These are phyloP conservation scores for Agapanthus africanus DNA, from an alignment of 106 monocot genomes.

Conservation along the genomic window DNA sequence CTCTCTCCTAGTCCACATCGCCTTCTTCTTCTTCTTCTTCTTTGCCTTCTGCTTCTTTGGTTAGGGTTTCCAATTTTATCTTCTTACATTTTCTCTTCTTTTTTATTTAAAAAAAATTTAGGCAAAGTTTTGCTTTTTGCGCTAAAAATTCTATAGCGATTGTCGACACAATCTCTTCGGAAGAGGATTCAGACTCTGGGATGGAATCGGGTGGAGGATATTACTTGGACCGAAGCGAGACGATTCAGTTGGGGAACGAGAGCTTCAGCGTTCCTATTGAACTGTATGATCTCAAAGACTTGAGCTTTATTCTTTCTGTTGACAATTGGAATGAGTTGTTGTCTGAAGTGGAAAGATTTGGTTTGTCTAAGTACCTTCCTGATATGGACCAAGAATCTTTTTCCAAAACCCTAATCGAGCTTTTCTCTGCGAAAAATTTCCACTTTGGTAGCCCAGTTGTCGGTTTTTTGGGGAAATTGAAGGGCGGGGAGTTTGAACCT, in stretches of 20 bases:
- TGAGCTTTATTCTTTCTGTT: slow-evolving; percentile 2
- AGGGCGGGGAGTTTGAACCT: slow-evolving; percentile 57
- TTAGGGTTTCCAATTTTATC: slow-evolving; percentile 5
- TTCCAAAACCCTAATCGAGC: slow-evolving; percentile 45
- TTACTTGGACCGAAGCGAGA: slow-evolving; percentile 41
- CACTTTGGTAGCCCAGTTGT: slow-evolving; percentile 54
- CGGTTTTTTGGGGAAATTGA: slow-evolving; percentile 17
- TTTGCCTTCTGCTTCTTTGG: no score
- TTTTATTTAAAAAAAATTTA: background rate
- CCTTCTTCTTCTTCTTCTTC: no score
- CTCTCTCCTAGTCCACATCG: background rate
- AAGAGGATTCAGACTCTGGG: slow-evolving; percentile 4
- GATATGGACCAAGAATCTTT: slow-evolving; percentile 72
- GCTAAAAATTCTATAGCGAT: slow-evolving; percentile 35
- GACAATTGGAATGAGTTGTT: slow-evolving; percentile 30
- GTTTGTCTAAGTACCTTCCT: slow-evolving; percentile 51
- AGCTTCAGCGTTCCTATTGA: slow-evolving; percentile 37
- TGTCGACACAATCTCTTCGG: slow-evolving; percentile 14
- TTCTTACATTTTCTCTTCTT: no score
- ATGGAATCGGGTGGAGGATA: slow-evolving; percentile 67
- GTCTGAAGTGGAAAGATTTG: slow-evolving; percentile 65
- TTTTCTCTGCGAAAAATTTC: slow-evolving; percentile 50
- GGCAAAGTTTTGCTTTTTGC: background rate
- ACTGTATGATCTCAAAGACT: slow-evolving; percentile 14
- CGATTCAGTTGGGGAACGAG: slow-evolving; percentile 63